A percentile compares a stretch with the other conserved stretches of the same genome.
These are phyloP conservation scores for Ogataea saltuana DNA, from an alignment of 805 yeast species.

Conservation along the genomic window DNA sequence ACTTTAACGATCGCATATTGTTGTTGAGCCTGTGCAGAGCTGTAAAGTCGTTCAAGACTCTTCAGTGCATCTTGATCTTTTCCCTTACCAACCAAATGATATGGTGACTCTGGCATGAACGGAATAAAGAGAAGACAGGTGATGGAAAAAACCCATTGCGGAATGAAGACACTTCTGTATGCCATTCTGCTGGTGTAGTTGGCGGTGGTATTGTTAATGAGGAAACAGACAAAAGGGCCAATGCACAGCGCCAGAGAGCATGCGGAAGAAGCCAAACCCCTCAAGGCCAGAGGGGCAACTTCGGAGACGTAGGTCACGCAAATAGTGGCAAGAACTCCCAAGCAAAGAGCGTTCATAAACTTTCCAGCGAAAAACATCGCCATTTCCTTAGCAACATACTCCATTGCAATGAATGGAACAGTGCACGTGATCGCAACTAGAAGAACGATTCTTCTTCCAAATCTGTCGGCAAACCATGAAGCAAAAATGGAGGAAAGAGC, in stretches of 20 bases:
- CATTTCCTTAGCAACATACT: conserved; percentile 41
- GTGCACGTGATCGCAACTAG: conserved; percentile 33
- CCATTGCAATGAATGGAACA: conserved; percentile 40
- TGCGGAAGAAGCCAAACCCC: conserved; percentile 33
- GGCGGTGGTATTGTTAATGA: conserved; percentile 15
- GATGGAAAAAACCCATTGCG: conserved; percentile 24
- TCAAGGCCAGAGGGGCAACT: conserved; percentile 50
- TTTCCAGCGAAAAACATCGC: conserved; percentile 43
- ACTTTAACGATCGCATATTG: conserved; percentile 37
- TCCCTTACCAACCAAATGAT: conserved; percentile 33
- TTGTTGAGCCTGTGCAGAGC: conserved; percentile 35
- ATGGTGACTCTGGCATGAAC: conserved; percentile 27
- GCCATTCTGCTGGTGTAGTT: conserved; percentile 20
- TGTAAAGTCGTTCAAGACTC: conserved; percentile 32
- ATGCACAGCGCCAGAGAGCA: conserved; percentile 39
- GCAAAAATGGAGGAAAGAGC: conserved; percentile 40
- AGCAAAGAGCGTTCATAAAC: conserved; percentile 41
- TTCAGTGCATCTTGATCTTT: conserved; percentile 44
- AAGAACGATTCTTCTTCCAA: conserved; percentile 40
- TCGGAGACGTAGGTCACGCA: conserved; percentile 45
- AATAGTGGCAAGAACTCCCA: conserved; percentile 45
- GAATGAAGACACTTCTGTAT: conserved; percentile 22
- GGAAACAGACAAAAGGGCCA: conserved; percentile 18
- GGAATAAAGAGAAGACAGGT: conserved; percentile 8
- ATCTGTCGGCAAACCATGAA: conserved; percentile 36